These are phyloP conservation scores for Lachnellula subtilissima DNA, from an alignment of 2,329 filamentous ascomycete species.

Conservation along the genomic window DNA sequence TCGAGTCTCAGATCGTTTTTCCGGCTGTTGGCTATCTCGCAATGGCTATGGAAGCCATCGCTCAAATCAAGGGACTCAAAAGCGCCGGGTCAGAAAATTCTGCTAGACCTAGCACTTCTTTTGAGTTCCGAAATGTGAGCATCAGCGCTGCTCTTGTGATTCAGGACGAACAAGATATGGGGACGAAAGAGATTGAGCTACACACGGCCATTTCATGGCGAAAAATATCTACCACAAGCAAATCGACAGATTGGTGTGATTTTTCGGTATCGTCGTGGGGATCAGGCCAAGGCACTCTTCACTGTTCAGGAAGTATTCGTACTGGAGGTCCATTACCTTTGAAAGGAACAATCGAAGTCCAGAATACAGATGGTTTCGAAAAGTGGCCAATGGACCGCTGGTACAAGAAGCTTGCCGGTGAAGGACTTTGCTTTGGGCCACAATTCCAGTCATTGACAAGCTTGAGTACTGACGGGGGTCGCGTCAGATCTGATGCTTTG, in stretches of 20 bases:
- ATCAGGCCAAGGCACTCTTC: not conserved
- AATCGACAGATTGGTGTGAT: not conserved
- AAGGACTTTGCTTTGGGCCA: not conserved
- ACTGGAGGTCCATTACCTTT: not conserved
- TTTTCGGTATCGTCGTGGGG: not conserved
- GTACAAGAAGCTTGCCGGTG: not conserved
- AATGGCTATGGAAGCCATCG: slow-evolving; percentile 42
- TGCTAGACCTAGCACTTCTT: not conserved
- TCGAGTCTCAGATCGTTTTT: slow-evolving; percentile 38
- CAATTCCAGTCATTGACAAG: not conserved
- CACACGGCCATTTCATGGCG: not conserved
- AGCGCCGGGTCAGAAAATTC: not conserved
- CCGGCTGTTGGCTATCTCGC: slow-evolving; percentile 43
- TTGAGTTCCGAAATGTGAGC: not conserved
- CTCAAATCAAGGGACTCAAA: not conserved
- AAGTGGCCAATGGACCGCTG: not conserved
- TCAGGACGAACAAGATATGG: not conserved
- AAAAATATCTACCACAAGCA: not conserved
- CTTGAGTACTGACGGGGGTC: not conserved
- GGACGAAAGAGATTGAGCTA: not conserved
- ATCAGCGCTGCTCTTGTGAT: not conserved
- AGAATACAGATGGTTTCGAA: not conserved
- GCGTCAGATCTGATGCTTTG: not conserved
- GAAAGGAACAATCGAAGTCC: not conserved
- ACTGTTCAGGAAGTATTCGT: not conserved